Percentiles rank a stretch among this genome's conserved stretches.
Conservation (phyloP, 148 eudicot genomes). For the Vaccinium myrtillus region DNA sequence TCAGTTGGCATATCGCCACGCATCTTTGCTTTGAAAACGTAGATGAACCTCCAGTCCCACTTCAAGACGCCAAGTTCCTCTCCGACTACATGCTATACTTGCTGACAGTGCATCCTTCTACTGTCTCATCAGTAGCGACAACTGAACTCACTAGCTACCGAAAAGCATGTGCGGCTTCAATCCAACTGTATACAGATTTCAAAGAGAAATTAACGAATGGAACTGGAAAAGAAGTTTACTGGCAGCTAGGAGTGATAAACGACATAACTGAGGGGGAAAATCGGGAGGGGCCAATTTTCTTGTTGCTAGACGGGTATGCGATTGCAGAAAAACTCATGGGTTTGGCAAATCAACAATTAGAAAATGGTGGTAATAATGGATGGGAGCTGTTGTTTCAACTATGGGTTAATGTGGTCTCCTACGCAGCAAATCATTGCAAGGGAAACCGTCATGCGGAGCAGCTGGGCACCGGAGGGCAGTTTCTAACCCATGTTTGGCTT, state of each 20-base stretch:
- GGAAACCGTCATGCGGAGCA: not conserved
- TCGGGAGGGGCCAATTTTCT: not conserved
- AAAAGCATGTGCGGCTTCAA: not conserved
- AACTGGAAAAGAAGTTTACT: not conserved
- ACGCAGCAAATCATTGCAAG: not conserved
- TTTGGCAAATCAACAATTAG: too few relatives aligned
- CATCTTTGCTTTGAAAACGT: not conserved
- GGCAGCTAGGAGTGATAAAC: not conserved
- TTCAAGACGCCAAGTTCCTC: not conserved
- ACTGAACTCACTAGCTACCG: not conserved
- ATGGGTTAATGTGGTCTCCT: constrained; percentile 6
- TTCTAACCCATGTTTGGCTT: constrained; percentile 8
- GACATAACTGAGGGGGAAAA: not conserved
- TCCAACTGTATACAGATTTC: not conserved
- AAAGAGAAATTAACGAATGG: not conserved
- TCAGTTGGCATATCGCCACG: not conserved
- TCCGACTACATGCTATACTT: not conserved
- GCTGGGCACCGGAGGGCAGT: constrained; percentile 10
- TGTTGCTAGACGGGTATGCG: not conserved
- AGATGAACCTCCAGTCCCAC: not conserved
- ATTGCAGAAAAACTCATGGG: not conserved
- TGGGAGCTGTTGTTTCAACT: not conserved
- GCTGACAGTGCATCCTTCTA: not conserved
- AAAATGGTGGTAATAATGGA: not conserved
- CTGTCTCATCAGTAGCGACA: not conserved